phyloP scores from a whole-genome alignment of 768 basidiomycete genomes.

The Amanita exitialis region DNA sequence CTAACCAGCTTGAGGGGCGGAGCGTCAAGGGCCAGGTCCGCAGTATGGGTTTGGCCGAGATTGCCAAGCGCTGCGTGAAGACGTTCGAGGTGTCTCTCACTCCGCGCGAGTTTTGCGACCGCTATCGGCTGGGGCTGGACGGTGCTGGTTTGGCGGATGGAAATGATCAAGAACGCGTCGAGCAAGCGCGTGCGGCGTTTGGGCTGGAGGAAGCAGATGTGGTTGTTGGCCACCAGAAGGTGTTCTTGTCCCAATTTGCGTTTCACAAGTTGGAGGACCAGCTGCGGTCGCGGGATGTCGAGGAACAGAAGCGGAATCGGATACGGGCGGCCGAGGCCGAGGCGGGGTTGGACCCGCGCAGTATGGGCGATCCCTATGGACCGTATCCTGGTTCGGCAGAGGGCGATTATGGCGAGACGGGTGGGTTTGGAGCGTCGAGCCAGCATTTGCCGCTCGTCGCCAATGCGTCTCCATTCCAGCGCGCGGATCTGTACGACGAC shows the following conservation, averaged over 20 bases:
- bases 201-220: conserved; percentile 60
- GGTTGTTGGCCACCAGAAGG: conserved; percentile 78
- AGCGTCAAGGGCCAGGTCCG: conserved; percentile 89
- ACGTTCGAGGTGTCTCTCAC: conserved; percentile 82
- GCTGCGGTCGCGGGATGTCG: conserved; percentile 71
- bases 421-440: conserved; percentile 44
- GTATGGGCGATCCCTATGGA: conserved; percentile 58
- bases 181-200: conserved; percentile 46
- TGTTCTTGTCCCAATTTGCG: conserved; percentile 77
- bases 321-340: conserved; percentile 69
- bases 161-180: conserved; percentile 46
- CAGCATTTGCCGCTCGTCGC: conserved; percentile 77
- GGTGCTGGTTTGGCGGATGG: conserved; percentile 51
- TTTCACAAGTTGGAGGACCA: conserved; percentile 89
- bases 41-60: conserved; percentile 68
- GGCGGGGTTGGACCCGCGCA: conserved; percentile 51
- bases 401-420: conserved; percentile 30
- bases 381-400: conserved; percentile 46
- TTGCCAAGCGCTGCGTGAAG: conserved; percentile 55
- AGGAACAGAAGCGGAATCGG: conserved; percentile 78
- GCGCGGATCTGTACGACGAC: conserved; percentile 66
- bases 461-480: conserved; percentile 75
- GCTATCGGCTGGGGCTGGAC: conserved; percentile 65
- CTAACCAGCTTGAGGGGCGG: conserved; percentile 88
- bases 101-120: conserved; percentile 74